phyloP scores from a whole-genome alignment of 2,329 filamentous ascomycete genomes.

The Claviceps sp. region DNA sequence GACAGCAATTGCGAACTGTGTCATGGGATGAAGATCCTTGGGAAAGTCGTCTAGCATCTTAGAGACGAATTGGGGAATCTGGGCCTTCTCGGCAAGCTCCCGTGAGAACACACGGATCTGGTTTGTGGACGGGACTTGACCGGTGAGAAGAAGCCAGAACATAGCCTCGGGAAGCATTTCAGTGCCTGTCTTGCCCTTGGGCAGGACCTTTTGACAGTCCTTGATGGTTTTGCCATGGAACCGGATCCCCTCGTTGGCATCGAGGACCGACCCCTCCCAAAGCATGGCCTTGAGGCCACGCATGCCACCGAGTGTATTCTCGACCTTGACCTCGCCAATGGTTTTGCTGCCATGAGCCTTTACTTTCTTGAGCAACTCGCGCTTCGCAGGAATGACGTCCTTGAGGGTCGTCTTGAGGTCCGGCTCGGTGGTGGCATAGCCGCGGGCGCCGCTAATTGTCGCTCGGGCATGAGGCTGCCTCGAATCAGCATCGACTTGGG shows the following conservation, averaged over 20 bases:
- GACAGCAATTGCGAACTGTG: constrained; percentile 89
- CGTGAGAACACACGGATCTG: constrained; percentile 76
- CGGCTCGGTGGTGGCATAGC: constrained; percentile 67
- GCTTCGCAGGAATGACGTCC: constrained; percentile 77
- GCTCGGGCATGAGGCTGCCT: constrained; percentile 13
- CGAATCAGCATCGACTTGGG: background rate
- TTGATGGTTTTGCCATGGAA: constrained; percentile 98
- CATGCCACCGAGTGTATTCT: constrained; percentile 93
- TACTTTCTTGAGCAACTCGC: constrained; percentile 85
- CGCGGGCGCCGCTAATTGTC: constrained; percentile 27
- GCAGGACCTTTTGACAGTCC: constrained; percentile 86
- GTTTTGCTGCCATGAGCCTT: constrained; percentile 72
- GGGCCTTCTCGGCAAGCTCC: constrained; percentile 75
- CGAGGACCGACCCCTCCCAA: constrained; percentile 95
- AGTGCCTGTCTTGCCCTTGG: constrained; percentile 81
- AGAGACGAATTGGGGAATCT: constrained; percentile 69
- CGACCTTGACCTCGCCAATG: constrained; percentile 84
- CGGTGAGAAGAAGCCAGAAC: constrained; percentile 97
- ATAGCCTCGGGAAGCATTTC: constrained; percentile 98
- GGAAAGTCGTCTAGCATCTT: constrained; percentile 87
- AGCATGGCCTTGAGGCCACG: constrained; percentile 95
- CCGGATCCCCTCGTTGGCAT: constrained; percentile 92
- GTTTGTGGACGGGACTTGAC: constrained; percentile 68
- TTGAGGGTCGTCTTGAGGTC: constrained; percentile 81
- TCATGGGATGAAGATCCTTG: constrained; percentile 90